These are phyloP conservation scores for Diaporthe sp. DNA, from an alignment of 2,329 filamentous ascomycete genomes.

Conservation along the genomic window DNA sequence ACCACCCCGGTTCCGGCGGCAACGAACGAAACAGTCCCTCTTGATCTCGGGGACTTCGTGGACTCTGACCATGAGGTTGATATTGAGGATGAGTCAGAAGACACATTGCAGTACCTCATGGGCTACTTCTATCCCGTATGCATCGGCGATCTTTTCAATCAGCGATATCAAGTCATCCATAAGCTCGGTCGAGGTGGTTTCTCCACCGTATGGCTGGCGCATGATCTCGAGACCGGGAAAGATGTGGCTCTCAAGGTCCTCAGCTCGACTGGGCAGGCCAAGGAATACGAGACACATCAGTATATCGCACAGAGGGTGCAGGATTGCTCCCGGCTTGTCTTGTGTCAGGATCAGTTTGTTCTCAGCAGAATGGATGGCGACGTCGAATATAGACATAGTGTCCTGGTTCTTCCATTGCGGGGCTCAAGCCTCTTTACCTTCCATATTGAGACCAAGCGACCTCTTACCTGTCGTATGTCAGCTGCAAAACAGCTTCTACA, in stretches of 20 bases:
- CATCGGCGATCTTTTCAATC: constrained; percentile 55
- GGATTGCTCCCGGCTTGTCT: not conserved
- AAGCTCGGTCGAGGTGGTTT: constrained; percentile 58
- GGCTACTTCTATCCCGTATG: constrained; percentile 57
- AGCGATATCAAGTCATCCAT: constrained; percentile 54
- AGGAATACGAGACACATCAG: not conserved
- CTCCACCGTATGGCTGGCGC: constrained; percentile 58
- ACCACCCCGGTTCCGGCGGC: no score
- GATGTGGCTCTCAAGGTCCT: constrained; percentile 31
- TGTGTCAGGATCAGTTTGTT: not conserved
- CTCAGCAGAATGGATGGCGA: not conserved
- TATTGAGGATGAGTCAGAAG: not conserved
- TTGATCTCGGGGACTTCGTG: not conserved
- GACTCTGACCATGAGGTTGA: constrained; percentile 13
- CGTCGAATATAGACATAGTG: not conserved
- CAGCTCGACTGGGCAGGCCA: not conserved
- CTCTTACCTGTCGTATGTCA: not conserved
- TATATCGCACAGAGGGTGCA: not conserved
- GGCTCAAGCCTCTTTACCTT: not conserved
- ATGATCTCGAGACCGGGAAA: not conserved
- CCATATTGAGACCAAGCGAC: not conserved
- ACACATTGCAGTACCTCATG: not conserved
- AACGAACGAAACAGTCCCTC: no score
- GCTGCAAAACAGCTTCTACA: constrained; percentile 9
- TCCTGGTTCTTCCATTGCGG: constrained; percentile 2